phyloP scores from a whole-genome alignment of 768 basidiomycete genomes.

The Boletus sp. region DNA sequence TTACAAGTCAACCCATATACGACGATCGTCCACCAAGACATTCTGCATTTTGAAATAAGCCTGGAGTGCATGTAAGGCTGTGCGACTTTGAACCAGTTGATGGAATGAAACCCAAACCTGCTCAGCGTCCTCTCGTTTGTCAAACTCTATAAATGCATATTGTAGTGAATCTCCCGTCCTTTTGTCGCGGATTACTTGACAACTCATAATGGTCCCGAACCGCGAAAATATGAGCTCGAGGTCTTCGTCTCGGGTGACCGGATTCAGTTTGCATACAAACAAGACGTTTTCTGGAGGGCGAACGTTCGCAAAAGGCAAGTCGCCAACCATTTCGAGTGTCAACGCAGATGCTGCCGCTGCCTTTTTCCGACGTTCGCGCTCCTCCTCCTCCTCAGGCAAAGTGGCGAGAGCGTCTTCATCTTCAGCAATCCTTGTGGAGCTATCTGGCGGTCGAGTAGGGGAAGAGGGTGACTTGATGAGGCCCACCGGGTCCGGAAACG shows the following conservation, averaged over 20 bases:
- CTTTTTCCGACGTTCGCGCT: constrained; percentile 75
- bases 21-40: constrained; percentile 92
- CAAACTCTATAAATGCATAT: constrained; percentile 99
- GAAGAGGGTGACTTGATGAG: constrained; percentile 70
- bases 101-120: constrained; percentile 54
- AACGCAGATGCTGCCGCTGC: constrained; percentile 92
- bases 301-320: constrained; percentile 96
- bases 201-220: constrained; percentile 94
- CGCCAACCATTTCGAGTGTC: constrained; percentile 99
- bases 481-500: constrained; percentile 84
- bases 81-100: background rate
- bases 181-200: constrained; percentile 96
- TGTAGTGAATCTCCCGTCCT: constrained; percentile 94
- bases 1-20: constrained; percentile 99
- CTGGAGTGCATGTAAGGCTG: constrained; percentile 36
- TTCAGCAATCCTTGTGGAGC: constrained; percentile 87
- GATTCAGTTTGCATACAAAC: constrained; percentile 98
- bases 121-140: constrained; percentile 89
- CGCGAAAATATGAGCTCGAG: constrained; percentile 96
- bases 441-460: constrained; percentile 81
- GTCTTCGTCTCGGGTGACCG: constrained; percentile 94
- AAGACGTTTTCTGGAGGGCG: constrained; percentile 97
- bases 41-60: constrained; percentile 99
- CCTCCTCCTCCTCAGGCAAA: constrained; percentile 83
- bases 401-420: constrained; percentile 88